Conservation (phyloP, 257 asterid species). For the Linderniella brevidens region DNA sequence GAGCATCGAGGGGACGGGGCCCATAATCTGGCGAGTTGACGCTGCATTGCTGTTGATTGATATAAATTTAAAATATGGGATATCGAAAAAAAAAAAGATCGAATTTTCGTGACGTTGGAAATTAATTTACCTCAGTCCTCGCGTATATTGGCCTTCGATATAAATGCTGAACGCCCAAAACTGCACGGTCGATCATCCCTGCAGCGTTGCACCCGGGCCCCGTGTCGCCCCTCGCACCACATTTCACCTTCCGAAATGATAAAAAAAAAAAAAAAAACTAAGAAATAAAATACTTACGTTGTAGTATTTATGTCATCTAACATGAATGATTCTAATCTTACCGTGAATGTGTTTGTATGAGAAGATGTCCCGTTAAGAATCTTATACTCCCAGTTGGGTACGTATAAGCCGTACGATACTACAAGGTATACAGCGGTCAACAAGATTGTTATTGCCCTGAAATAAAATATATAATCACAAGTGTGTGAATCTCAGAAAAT, state of each 20-base stretch:
- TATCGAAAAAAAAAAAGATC: not conserved
- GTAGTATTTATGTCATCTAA: not conserved
- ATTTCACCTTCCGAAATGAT: slow-evolving; percentile 41
- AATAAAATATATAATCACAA: slow-evolving; percentile 1
- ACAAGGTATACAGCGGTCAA: slow-evolving; percentile 31
- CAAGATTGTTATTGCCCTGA: slow-evolving; percentile 30
- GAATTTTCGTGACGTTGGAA: too few relatives aligned
- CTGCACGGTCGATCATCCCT: slow-evolving; percentile 50
- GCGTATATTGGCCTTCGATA: slow-evolving; percentile 41
- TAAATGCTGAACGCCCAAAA: slow-evolving; percentile 44
- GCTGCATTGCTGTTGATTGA: slow-evolving; percentile 44
- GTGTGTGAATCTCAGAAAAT: too few relatives aligned
- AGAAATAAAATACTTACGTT: not conserved
- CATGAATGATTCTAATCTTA: slow-evolving; percentile 2
- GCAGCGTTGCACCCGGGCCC: slow-evolving; percentile 67
- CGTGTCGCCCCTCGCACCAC: slow-evolving; percentile 46
- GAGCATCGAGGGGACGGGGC: slow-evolving; percentile 52
- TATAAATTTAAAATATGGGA: not conserved
- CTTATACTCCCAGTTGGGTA: slow-evolving; percentile 47
- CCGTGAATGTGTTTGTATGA: slow-evolving; percentile 16
- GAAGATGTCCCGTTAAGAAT: slow-evolving; percentile 22
- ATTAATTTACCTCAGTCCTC: slow-evolving; percentile 24
- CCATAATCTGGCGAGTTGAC: slow-evolving; percentile 62
- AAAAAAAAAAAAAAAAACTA: not conserved
- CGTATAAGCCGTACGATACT: slow-evolving; percentile 35